These are phyloP conservation scores for Rhizophagus clarus DNA, from an alignment of 192 early-diverging fungal species.

Conservation along the genomic window DNA sequence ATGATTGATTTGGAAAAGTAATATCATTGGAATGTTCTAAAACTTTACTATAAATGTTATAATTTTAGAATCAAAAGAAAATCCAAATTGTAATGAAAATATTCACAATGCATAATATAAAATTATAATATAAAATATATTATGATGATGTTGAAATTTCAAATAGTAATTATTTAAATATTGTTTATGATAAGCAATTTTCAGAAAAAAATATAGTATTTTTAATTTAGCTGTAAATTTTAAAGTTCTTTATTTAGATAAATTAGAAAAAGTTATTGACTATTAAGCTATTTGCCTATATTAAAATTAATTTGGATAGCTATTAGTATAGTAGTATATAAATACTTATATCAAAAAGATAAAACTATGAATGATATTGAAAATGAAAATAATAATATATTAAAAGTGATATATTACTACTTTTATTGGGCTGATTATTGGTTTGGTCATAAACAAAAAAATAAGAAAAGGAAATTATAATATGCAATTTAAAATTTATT, in stretches of 20 bases:
- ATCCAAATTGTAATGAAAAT: not conserved
- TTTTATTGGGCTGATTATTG: not conserved
- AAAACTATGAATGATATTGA: not conserved
- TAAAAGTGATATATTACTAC: not conserved
- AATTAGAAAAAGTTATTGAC: constrained; percentile 7
- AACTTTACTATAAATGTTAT: not conserved
- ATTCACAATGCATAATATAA: not conserved
- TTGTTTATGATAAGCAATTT: not conserved
- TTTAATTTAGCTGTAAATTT: not conserved
- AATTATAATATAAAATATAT: not conserved
- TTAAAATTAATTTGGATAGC: constrained; percentile 8
- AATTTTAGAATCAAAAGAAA: not conserved
- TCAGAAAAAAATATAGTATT: constrained; percentile 19
- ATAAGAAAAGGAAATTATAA: not conserved
- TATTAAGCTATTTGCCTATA: not conserved
- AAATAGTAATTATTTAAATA: not conserved
- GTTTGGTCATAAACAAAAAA: not conserved
- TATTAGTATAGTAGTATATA: not conserved
- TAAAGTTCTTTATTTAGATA: not conserved
- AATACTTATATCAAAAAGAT: not conserved
- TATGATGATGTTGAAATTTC: not conserved
- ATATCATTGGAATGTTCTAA: not conserved
- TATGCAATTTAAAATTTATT: not conserved
- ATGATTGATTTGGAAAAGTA: not conserved
- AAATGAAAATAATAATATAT: not conserved